A percentile compares a stretch with the other conserved stretches of the same genome.
phyloP scores from a whole-genome alignment of 306 rosid species.

The Hippophae tibetana region DNA sequence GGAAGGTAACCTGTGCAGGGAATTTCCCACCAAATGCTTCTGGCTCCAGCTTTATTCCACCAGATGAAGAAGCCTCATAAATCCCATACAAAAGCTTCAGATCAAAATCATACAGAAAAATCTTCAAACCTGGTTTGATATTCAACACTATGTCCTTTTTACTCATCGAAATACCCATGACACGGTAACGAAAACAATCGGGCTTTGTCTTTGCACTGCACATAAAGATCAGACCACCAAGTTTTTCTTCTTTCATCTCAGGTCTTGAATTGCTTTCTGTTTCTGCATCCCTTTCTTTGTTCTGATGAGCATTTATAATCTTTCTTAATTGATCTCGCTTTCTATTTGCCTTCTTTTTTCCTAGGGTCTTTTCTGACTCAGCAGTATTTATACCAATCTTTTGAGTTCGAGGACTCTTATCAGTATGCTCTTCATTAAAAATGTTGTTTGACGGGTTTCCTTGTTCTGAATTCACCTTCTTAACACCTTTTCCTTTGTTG shows the following conservation, averaged over 20 bases:
- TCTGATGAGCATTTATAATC: slow-evolving; percentile 20
- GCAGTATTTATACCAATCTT: slow-evolving; percentile 17
- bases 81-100: slow-evolving; percentile 79
- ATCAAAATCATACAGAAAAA: slow-evolving; percentile 86
- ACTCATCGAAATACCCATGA: slow-evolving; percentile 68
- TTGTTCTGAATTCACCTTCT: slow-evolving; percentile 20
- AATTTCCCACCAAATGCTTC: slow-evolving; percentile 76
- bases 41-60: slow-evolving; percentile 83
- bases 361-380: slow-evolving; percentile 21
- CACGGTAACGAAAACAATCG: slow-evolving; percentile 60
- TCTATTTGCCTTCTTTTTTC: slow-evolving; percentile 18
- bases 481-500: slow-evolving; percentile 15
- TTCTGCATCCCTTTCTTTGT: slow-evolving; percentile 20
- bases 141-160: slow-evolving; percentile 52
- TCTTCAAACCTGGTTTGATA: slow-evolving; percentile 63
- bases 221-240: slow-evolving; percentile 90
- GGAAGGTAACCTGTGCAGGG: slow-evolving; percentile 71
- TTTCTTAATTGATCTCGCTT: slow-evolving; percentile 23
- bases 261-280: slow-evolving; percentile 17
- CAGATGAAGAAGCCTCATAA: slow-evolving; percentile 70
- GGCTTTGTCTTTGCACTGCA: slow-evolving; percentile 90
- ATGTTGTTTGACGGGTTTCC: slow-evolving; percentile 22
- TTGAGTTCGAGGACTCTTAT: slow-evolving; percentile 24
- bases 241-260: slow-evolving; percentile 34
- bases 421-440: slow-evolving; percentile 16